phyloP scores from a whole-genome alignment of 2,329 filamentous ascomycete species.

The Fusarium tupiense region DNA sequence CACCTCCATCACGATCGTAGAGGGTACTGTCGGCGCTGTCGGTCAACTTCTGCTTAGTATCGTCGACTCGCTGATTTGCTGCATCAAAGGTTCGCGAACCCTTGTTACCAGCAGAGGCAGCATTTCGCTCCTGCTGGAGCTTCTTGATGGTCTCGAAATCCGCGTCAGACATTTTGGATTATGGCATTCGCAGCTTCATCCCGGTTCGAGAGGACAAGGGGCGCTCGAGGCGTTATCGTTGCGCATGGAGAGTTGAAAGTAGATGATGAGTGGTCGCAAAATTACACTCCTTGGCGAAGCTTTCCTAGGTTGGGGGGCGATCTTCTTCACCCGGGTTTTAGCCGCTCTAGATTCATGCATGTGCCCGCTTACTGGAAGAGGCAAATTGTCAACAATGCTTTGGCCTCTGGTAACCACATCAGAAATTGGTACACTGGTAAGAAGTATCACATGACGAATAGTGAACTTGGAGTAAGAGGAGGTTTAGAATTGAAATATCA shows the following conservation, averaged over 20 bases:
- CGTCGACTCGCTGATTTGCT: constrained; percentile 83
- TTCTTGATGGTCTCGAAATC: constrained; percentile 89
- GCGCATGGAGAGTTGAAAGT: constrained; percentile 49
- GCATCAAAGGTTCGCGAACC: constrained; percentile 82
- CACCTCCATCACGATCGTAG: constrained; percentile 79
- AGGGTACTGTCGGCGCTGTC: constrained; percentile 89
- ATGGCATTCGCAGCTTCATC: constrained; percentile 52
- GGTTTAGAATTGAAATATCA: neutral
- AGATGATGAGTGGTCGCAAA: constrained; percentile 45
- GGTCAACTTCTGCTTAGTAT: constrained; percentile 90
- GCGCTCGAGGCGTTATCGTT: constrained; percentile 47
- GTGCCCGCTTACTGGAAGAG: constrained; percentile 16
- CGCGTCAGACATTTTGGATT: constrained; percentile 73
- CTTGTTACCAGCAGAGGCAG: constrained; percentile 80
- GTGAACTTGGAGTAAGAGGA: neutral
- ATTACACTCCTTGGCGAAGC: constrained; percentile 43
- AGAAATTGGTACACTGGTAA: neutral
- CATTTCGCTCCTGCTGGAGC: constrained; percentile 93
- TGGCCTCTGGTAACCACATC: neutral
- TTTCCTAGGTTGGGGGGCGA: constrained; percentile 45
- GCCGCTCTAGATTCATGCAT: constrained; percentile 36
- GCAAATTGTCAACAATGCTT: constrained; percentile 14
- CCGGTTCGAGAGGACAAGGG: constrained; percentile 54
- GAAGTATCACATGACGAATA: neutral
- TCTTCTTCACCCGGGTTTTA: constrained; percentile 46